A percentile compares a stretch with the other conserved stretches of the same genome.
Conservation (phyloP, 2,329 filamentous ascomycete species). For the Chalaropsis thielavioides region DNA sequence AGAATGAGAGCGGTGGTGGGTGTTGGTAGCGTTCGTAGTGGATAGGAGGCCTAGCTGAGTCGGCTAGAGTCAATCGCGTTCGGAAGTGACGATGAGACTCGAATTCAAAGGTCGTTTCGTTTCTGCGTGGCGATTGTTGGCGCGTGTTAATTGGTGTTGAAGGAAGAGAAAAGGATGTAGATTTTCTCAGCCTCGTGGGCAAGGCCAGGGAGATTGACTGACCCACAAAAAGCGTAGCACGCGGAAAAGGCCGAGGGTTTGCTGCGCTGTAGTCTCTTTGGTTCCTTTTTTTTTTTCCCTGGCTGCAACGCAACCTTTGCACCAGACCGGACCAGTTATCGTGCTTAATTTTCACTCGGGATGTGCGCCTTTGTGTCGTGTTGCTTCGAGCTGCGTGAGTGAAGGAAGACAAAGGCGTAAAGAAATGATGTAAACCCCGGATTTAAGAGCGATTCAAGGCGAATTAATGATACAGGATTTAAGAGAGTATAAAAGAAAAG, state of each 20-base stretch:
- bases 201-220: background rate
- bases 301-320: too few relatives aligned
- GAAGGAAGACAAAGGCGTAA: background rate
- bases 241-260: background rate
- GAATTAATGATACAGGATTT: background rate
- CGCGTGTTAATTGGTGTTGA: background rate
- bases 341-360: too few relatives aligned
- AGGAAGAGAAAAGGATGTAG: background rate
- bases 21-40: too few relatives aligned
- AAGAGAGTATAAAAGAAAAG: background rate
- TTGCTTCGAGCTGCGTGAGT: background rate
- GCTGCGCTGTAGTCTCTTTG: background rate
- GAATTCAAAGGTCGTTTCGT: background rate
- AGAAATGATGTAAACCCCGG: background rate
- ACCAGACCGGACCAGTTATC: too few relatives aligned
- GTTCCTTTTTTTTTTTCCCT: background rate
- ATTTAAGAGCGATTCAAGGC: background rate
- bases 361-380: background rate
- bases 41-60: too few relatives aligned
- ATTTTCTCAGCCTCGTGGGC: constrained; percentile 9
- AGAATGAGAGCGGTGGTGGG: too few relatives aligned
- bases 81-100: background rate
- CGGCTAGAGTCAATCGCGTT: background rate
- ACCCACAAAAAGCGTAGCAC: background rate
- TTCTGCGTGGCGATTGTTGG: background rate